phyloP scores from a whole-genome alignment of 306 rosid species.

The Parietaria judaica region DNA sequence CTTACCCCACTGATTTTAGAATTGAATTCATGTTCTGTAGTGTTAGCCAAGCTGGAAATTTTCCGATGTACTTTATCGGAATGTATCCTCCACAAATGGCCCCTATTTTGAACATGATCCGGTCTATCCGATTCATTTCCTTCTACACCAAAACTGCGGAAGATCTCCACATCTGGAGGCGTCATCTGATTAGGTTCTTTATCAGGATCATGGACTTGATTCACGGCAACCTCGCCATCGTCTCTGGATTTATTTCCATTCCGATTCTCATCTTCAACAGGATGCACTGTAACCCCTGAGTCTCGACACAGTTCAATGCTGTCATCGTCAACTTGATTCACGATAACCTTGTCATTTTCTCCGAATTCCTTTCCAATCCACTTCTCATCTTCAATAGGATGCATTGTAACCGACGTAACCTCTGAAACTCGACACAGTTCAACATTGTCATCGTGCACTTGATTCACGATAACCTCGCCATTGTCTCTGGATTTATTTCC shows the following conservation, averaged over 20 bases:
- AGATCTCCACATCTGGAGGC: constrained; percentile 29
- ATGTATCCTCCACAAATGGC: constrained; percentile 17
- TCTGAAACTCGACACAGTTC: no score
- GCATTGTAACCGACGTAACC: no score
- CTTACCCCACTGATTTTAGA: constrained; percentile 6
- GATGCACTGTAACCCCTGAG: constrained; percentile 10
- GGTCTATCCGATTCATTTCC: constrained; percentile 20
- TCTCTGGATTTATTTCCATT: constrained; percentile 11
- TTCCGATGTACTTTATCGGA: constrained; percentile 12
- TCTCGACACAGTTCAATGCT: no score
- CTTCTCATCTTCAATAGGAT: no score
- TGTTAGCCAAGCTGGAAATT: constrained; percentile 9
- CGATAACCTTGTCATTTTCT: no score
- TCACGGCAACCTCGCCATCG: constrained; percentile 15
- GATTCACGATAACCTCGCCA: no score
- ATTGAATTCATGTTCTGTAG: constrained; percentile 20
- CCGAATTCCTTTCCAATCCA: no score
- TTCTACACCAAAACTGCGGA: constrained; percentile 12
- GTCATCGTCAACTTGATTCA: no score
- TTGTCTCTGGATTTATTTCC: no score
- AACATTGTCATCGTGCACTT: constrained; percentile 8
- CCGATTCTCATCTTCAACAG: constrained; percentile 14
- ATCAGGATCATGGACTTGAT: constrained; percentile 24
- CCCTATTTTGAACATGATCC: constrained; percentile 17
- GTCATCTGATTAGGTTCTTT: constrained; percentile 31